Percentiles rank a stretch among this genome's conserved stretches.
Evolutionary conservation across 306 rosid genomes (phyloP).

Genomic region (Trifolium dubium): DNA sequence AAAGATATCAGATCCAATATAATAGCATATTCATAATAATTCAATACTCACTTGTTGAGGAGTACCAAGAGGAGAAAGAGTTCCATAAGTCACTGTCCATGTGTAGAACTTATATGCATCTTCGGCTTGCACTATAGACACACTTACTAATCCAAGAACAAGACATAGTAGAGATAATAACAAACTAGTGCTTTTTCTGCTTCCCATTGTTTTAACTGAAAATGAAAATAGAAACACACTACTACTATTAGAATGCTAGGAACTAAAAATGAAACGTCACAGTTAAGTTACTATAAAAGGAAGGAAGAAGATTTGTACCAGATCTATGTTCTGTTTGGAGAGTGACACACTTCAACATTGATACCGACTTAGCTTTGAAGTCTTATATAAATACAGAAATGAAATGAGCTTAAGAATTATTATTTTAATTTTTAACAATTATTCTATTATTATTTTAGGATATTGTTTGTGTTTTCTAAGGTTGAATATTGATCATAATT

Average conservation of each 20-base stretch:
- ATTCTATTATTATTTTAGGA: neutral
- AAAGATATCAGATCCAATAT: constrained; percentile 44
- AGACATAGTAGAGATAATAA: constrained; percentile 49
- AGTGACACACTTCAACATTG: constrained; percentile 28
- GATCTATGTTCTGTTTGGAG: constrained; percentile 40
- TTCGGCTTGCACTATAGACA: constrained; percentile 70
- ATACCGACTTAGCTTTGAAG: constrained; percentile 28
- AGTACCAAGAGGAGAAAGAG: constrained; percentile 72
- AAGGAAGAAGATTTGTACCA: constrained; percentile 22
- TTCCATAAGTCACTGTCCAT: constrained; percentile 94
- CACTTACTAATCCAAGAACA: constrained; percentile 49
- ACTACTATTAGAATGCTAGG: neutral
- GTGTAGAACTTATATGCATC: constrained; percentile 75
- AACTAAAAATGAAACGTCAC: constrained; percentile 29
- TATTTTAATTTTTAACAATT: neutral
- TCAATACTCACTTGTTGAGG: constrained; percentile 78
- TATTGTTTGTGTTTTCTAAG: constrained; percentile 14
- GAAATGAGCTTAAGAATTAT: neutral
- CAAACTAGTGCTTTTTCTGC: constrained; percentile 52
- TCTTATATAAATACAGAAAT: constrained; percentile 27
- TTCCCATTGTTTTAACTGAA: constrained; percentile 62
- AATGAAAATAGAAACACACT: constrained; percentile 25
- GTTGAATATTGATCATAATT: constrained; percentile 25
- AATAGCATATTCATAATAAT: constrained; percentile 19
- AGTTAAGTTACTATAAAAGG: constrained; percentile 29